Evolutionary conservation across 163 green algal genomes (phyloP), one percentile per base, ranked within the genome.

Genomic region (Chlamydomonas reinhardtii): DNA sequence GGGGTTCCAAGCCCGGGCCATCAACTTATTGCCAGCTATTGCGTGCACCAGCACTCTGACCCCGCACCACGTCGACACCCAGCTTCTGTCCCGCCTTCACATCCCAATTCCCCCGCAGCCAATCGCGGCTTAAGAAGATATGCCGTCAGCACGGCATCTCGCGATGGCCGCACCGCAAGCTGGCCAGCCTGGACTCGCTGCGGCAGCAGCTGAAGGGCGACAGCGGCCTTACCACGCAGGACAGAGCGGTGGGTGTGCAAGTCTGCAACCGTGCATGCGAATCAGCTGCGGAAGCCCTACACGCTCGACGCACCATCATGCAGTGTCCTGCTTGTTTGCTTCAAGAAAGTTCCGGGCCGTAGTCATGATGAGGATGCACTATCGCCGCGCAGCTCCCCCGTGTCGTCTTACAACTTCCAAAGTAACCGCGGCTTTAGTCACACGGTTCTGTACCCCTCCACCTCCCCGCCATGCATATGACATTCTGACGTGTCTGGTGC

Each of bases 91-190:
- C 61, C 61, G 0, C 59, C 19, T 15, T 12, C 8, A n/a, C 39
- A 29, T 66, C 17, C 61, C 48, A 12, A 56, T 8, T 8, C 39
- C 39, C 39, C 8, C 39, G 39, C 8, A 48, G 59, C 59, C 64
- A 85, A 32, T 76, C 78, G 5, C 74, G 62, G 48, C 78, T 85
- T 1, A 85, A 85, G 52, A 62, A 71, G 22, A 32, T 85, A 0
- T 85, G 78, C 37, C 32, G 78, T 0, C 62, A 76, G 48, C 37
- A 76, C 69, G 78, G 78, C 35, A 71, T 85, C 17, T 76, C 66
- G 11, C 31, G 78, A 29, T 85, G 78, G 78, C 78, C 78, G 14
- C 78, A 85, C 29, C 66, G 78, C 12, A 85, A 85, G 48, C 78
- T 85, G 9, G 62, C 72, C 14, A 76, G 65, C 5, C 25, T 85